phyloP scores from a whole-genome alignment of 805 yeast species.

The Wickerhamiella kurtzmanii region DNA sequence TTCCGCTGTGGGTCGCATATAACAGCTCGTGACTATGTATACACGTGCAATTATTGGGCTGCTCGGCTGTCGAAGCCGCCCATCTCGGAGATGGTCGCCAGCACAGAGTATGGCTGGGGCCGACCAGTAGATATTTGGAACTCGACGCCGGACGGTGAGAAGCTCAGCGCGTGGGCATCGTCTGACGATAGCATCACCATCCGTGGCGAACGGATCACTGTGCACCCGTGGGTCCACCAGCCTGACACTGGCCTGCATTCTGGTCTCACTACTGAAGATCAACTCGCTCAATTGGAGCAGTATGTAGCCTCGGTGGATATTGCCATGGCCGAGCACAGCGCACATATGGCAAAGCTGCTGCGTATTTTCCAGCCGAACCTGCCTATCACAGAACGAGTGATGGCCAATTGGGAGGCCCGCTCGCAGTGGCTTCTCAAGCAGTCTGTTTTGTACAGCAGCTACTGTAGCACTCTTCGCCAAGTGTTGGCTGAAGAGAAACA shows the following conservation, averaged over 20 bases:
- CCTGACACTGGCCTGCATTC: conserved; percentile 23
- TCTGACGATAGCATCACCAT: conserved; percentile 10
- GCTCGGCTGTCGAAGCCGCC: conserved; percentile 75
- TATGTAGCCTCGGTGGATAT: conserved; percentile 31
- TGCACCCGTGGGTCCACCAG: conserved; percentile 26
- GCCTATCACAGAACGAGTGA: conserved; percentile 20
- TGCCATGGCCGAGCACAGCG: conserved; percentile 34
- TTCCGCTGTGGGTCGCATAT: conserved; percentile 57
- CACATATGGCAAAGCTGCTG: conserved; percentile 27
- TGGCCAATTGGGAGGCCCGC: conserved; percentile 25
- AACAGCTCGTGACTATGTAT: conserved; percentile 54
- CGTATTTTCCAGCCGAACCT: conserved; percentile 23
- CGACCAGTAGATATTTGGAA: conserved; percentile 9
- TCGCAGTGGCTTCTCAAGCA: conserved; percentile 23
- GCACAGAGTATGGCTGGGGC: conserved; percentile 71
- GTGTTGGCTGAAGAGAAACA: neutral
- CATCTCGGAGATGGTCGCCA: conserved; percentile 52
- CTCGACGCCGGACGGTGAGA: conserved; percentile 1
- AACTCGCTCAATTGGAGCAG: conserved; percentile 28
- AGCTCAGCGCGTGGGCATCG: neutral
- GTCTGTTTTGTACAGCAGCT: conserved; percentile 21
- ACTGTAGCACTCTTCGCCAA: conserved; percentile 9
- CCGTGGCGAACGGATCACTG: conserved; percentile 19
- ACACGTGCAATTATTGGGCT: conserved; percentile 84
- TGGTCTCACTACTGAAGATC: conserved; percentile 26